phyloP scores from a whole-genome alignment of 2,329 filamentous ascomycete genomes.

The Penicillium sp. region DNA sequence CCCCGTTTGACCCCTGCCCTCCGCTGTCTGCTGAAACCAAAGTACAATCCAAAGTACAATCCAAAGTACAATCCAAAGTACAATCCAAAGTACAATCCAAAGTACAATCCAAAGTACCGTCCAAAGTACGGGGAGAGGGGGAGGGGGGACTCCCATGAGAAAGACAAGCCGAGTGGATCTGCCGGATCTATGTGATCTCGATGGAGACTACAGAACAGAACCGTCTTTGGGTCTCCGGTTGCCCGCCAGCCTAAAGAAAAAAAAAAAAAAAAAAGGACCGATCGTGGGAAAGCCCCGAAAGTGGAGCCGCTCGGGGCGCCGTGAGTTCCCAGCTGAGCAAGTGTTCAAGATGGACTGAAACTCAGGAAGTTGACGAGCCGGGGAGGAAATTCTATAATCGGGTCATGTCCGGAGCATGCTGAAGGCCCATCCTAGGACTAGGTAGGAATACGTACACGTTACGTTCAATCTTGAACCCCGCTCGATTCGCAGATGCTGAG shows the following conservation, averaged over 20 bases:
- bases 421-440: too few species aligned
- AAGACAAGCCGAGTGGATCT: not conserved
- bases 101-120: constrained; percentile 2
- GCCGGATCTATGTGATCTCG: not conserved
- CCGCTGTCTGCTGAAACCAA: not conserved
- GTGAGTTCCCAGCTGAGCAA: not conserved
- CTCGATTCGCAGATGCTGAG: not conserved
- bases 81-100: constrained; percentile 3
- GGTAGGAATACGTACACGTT: too few species aligned
- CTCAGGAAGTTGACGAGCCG: not conserved
- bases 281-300: constrained; percentile 13
- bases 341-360: not conserved
- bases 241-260: constrained; percentile 1
- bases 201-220: not conserved
- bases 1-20: not conserved
- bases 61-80: constrained; percentile 5
- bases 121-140: constrained; percentile 2
- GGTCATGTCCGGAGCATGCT: not conserved
- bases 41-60: constrained; percentile 2
- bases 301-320: constrained; percentile 9
- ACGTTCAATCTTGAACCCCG: not conserved
- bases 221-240: not conserved
- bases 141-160: not conserved
- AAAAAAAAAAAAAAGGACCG: not conserved
- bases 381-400: not conserved